Base-by-base conservation (phyloP, 768 basidiomycete species). In the Suillus variegatus region DNA sequence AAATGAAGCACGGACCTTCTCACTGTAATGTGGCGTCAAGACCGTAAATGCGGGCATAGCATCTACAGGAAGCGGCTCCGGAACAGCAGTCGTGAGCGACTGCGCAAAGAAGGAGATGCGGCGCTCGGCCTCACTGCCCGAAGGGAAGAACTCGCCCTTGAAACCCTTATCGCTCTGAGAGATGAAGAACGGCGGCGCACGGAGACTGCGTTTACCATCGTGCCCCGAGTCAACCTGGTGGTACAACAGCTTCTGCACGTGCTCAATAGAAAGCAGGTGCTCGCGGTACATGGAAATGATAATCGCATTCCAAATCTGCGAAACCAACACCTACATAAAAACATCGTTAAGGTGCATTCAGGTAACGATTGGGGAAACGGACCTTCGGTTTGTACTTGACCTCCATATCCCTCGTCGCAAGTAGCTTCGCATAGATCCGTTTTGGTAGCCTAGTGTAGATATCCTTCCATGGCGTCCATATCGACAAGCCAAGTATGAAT, bases 41-140 rank as follows among this genome's bases (percentile, higher is more conserved):
- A 99, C 96, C 54, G 97, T 99, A 83, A 99, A 99, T 0, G 97
- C 98, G 2, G 97, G 97, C 97, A 99, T 99, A n/a, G 95, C 93
- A 76, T 99, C 96, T 51, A 99, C 94, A 16, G 96, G 95, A 41
- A 99, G 79, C 9, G 97, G 92, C 70, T 94, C 91, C 22, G 97
- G 97, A 60, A 99, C 88, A 57, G 89, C 84, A n/a, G 95, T 97
- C 7, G 97, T 99, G 70, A 99, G 84, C 6, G 94, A 97, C 78
- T 98, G 97, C 35, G 97, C 95, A 75, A 99, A 99, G 88, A 99
- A 99, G 22, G 96, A 98, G 71, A 99, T 98, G 61, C 97, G 87
- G 60, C 97, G 91, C 75, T 99, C 95, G 1, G 97, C 97, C 75
- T 99, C 97, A 69, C 93, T 95, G 9, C 94, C 94, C 41, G 85